A percentile compares a stretch with the other conserved stretches of the same genome.
Evolutionary conservation across 805 yeast species (phyloP).

Genomic region (Candida nemodendra): DNA sequence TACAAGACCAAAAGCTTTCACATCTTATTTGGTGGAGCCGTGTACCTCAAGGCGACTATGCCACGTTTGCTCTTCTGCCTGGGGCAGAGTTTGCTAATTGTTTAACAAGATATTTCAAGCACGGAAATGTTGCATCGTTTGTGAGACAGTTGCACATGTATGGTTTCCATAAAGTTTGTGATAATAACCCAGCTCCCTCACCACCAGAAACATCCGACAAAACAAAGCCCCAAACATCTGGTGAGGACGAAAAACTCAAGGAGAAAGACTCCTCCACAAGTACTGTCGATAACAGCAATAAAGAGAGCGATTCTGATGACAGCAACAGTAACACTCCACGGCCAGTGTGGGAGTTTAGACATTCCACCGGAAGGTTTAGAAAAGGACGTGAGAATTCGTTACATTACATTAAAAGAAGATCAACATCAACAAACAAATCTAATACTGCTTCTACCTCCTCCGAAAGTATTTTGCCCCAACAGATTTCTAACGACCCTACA

Average conservation of each 20-base stretch:
- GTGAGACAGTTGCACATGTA: constrained; percentile 95
- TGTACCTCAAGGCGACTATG: constrained; percentile 38
- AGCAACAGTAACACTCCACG: constrained; percentile 3
- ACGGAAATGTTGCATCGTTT: constrained; percentile 89
- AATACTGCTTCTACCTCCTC: constrained; percentile 5
- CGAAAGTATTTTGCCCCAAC: constrained; percentile 5
- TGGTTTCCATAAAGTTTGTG: constrained; percentile 83
- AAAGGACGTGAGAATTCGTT: constrained; percentile 46
- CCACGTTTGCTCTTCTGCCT: constrained; percentile 64
- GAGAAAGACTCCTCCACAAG: constrained; percentile 17
- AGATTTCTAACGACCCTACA: constrained; percentile 1
- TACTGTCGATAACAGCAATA: constrained; percentile 14
- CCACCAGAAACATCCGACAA: constrained; percentile 8
- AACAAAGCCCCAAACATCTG: not conserved
- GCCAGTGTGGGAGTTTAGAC: constrained; percentile 58
- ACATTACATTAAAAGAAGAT: constrained; percentile 47
- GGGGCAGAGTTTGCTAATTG: constrained; percentile 61
- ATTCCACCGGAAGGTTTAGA: constrained; percentile 47
- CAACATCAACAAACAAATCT: constrained; percentile 34
- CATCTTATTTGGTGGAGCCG: constrained; percentile 67
- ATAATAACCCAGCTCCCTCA: constrained; percentile 32
- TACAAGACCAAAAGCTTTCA: constrained; percentile 50
- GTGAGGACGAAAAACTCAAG: constrained; percentile 22
- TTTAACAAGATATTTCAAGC: constrained; percentile 79
- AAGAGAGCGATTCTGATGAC: constrained; percentile 8